These are phyloP conservation scores for Nymphaea thermarum DNA, from an alignment of 164 flowering plant species.

Conservation along the genomic window DNA sequence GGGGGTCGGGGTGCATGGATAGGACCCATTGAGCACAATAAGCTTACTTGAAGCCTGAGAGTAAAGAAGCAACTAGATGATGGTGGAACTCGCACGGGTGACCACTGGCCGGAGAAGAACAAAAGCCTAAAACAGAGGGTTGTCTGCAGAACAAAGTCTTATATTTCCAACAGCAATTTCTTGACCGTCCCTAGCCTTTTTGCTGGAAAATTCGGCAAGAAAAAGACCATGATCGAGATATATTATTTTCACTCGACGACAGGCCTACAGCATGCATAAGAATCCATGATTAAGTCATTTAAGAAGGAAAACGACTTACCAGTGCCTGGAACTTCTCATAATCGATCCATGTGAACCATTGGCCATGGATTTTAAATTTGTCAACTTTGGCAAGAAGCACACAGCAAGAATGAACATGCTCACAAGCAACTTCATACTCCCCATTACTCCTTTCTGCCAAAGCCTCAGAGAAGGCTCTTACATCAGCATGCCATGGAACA, in stretches of 20 bases:
- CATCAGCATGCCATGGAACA: slow-evolving; percentile 98
- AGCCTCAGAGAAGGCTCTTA: slow-evolving; percentile 88
- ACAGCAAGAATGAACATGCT: slow-evolving; percentile 94
- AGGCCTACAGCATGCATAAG: background rate
- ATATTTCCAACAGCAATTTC: too few relatives aligned
- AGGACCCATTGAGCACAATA: too few relatives aligned
- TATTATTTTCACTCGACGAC: background rate
- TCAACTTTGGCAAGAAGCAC: slow-evolving; percentile 82
- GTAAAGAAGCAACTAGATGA: too few relatives aligned
- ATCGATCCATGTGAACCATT: slow-evolving; percentile 98
- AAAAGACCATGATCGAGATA: too few relatives aligned
- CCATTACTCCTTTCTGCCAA: slow-evolving; percentile 66
- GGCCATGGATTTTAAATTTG: slow-evolving; percentile 72
- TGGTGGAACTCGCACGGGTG: too few relatives aligned
- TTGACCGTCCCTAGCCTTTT: too few relatives aligned
- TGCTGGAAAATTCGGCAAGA: too few relatives aligned
- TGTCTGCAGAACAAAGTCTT: too few relatives aligned
- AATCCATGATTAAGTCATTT: background rate
- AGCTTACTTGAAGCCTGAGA: too few relatives aligned
- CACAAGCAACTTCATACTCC: slow-evolving; percentile 93
- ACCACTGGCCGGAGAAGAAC: too few relatives aligned
- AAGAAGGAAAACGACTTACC: slow-evolving; percentile 24
- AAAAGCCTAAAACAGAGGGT: too few relatives aligned
- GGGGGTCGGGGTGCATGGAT: too few relatives aligned
- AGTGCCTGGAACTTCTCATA: slow-evolving; percentile 91